A percentile compares a stretch with the other conserved stretches of the same genome.
Evolutionary conservation across 345 rosid genomes (phyloP).

Genomic region (Arabidopsis arenosa): DNA sequence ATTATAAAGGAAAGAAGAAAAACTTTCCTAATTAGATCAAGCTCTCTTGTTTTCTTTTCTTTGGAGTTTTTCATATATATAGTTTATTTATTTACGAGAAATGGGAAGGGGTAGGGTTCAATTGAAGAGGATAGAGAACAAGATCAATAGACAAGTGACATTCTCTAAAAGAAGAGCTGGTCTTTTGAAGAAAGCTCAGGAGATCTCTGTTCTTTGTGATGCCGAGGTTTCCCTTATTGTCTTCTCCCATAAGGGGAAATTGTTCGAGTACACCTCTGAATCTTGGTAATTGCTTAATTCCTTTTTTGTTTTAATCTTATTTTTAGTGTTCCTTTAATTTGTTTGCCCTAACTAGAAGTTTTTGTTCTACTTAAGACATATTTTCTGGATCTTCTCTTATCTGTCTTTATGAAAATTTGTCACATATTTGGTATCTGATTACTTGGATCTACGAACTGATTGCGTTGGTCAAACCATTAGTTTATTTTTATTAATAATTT

Average conservation of each 20-base stretch:
- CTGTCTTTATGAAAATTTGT: not conserved
- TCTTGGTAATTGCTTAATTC: conserved; percentile 47
- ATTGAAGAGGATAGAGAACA: conserved; percentile 75
- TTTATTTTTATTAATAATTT: not conserved
- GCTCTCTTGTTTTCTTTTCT: conserved; percentile 39
- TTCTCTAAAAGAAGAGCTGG: conserved; percentile 73
- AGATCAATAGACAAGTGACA: conserved; percentile 72
- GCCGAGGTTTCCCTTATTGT: conserved; percentile 70
- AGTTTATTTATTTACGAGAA: not conserved
- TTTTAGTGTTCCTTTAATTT: conserved; percentile 1
- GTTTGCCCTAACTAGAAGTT: conserved; percentile 24
- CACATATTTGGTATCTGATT: conserved; percentile 6
- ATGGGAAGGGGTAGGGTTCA: conserved; percentile 90
- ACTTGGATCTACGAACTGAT: conserved; percentile 25
- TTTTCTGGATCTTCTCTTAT: not conserved
- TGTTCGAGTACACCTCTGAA: conserved; percentile 66
- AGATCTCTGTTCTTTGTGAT: conserved; percentile 74
- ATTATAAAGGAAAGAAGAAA: conserved; percentile 23
- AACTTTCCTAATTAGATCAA: conserved; percentile 37
- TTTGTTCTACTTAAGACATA: not conserved
- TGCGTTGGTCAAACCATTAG: not conserved
- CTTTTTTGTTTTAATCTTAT: not conserved
- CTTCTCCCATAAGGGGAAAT: conserved; percentile 73
- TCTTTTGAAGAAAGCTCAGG: conserved; percentile 73
- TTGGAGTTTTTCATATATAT: conserved; percentile 37